Evolutionary conservation across 1,139 yeast genomes (phyloP).

Genomic region (Pneumocystis wakefieldiae): DNA sequence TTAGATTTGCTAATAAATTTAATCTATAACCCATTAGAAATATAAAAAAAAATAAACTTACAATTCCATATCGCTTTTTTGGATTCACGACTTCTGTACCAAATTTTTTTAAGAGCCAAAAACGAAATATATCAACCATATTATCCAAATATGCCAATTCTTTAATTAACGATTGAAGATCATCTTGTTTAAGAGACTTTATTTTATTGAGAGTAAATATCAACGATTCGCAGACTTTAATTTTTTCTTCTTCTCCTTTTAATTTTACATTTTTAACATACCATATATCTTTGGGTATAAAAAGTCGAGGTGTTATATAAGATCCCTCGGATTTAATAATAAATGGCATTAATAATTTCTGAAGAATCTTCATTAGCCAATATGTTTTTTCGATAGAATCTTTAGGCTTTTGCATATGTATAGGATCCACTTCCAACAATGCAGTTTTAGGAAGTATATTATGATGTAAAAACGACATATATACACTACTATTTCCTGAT

Average conservation of each 20-base stretch:
- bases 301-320: constrained; percentile 3
- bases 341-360: constrained; percentile 3
- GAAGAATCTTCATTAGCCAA: constrained; percentile 7
- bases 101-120: background rate
- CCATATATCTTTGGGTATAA: constrained; percentile 8
- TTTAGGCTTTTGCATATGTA: background rate
- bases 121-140: background rate
- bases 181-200: constrained; percentile 5
- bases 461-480: background rate
- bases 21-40: background rate
- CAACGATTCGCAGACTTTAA: constrained; percentile 6
- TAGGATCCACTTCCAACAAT: background rate
- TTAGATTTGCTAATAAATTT: background rate
- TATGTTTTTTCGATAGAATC: constrained; percentile 5
- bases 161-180: background rate
- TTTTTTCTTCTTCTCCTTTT: constrained; percentile 10
- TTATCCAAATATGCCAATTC: background rate
- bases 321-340: constrained; percentile 1
- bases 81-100: background rate
- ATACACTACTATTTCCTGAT: background rate
- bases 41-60: background rate
- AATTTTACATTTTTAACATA: constrained; percentile 5
- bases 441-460: background rate
- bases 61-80: background rate
- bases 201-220: constrained; percentile 3